A percentile compares a stretch with the other conserved stretches of the same genome.
Conservation (phyloP, 805 yeast species). For the Ogataea paraovalis region DNA sequence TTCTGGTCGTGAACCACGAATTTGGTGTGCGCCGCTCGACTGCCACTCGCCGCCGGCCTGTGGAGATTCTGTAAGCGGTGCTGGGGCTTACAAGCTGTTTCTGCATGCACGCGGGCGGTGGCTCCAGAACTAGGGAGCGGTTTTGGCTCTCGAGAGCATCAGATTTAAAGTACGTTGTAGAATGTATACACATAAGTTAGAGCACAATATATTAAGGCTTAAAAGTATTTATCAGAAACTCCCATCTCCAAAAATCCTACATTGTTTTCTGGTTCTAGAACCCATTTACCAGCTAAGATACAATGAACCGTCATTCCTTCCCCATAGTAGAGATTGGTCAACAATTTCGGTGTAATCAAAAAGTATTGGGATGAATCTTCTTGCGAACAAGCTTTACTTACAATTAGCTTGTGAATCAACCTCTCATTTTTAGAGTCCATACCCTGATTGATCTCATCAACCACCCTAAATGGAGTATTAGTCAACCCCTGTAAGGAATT, state of each 20-base stretch:
- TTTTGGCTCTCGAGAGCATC: too few relatives aligned
- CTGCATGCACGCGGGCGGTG: neutral
- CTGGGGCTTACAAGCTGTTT: neutral
- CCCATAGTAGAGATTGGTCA: conserved; percentile 74
- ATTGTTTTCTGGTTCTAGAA: conserved; percentile 19
- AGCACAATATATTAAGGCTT: too few relatives aligned
- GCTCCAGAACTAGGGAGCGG: too few relatives aligned
- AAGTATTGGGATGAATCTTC: conserved; percentile 66
- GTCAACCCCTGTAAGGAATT: conserved; percentile 88
- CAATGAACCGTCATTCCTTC: conserved; percentile 81
- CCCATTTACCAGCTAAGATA: conserved; percentile 54
- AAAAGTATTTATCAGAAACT: conserved; percentile 21
- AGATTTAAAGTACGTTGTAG: too few relatives aligned
- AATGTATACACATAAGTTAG: too few relatives aligned
- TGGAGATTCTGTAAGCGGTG: neutral
- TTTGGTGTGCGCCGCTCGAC: too few relatives aligned
- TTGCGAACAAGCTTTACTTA: conserved; percentile 68
- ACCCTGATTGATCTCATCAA: conserved; percentile 98
- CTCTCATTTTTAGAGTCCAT: conserved; percentile 95
- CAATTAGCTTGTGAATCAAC: conserved; percentile 79
- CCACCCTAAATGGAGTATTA: conserved; percentile 87
- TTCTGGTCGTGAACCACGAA: too few relatives aligned
- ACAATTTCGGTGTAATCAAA: conserved; percentile 85
- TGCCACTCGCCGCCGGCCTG: neutral
- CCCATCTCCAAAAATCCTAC: conserved; percentile 30